These are phyloP conservation scores for Cornus kousa DNA, from an alignment of 148 eudicot genomes.

Conservation along the genomic window DNA sequence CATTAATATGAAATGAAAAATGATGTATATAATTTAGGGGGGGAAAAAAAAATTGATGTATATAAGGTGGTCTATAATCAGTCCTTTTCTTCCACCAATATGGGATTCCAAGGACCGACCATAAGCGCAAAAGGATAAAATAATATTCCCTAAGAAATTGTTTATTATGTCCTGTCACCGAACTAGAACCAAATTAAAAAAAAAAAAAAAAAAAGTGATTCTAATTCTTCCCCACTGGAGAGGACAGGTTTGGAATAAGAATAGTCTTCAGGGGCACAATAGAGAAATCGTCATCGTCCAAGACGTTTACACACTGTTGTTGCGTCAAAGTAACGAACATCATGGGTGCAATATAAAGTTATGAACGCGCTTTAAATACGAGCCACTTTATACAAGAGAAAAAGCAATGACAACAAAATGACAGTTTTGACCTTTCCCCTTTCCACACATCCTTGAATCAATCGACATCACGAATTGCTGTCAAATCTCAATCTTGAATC, in stretches of 20 bases:
- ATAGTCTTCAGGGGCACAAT: background rate
- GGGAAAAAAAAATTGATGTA: too few species aligned
- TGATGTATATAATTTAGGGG: too few species aligned
- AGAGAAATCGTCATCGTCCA: background rate
- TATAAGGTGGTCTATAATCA: too few species aligned
- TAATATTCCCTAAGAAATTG: background rate
- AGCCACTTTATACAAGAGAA: background rate
- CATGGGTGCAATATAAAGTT: background rate
- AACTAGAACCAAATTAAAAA: background rate
- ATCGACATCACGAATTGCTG: background rate
- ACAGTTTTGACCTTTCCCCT: slow-evolving; percentile 7
- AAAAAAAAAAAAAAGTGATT: too few species aligned
- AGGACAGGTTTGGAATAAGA: background rate
- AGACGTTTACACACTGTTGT: background rate
- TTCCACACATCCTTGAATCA: background rate
- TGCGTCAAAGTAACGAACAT: background rate
- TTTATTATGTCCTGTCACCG: background rate
- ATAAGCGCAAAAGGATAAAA: background rate
- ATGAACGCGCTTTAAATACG: background rate
- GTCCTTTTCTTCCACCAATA: too few species aligned
- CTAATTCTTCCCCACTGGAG: background rate
- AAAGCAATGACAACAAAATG: background rate
- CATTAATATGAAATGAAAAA: too few species aligned
- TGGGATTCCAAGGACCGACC: background rate
- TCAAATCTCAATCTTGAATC: background rate